These are phyloP conservation scores for Salicornia ramosissima DNA, from an alignment of 148 eudicot species.

Conservation along the genomic window DNA sequence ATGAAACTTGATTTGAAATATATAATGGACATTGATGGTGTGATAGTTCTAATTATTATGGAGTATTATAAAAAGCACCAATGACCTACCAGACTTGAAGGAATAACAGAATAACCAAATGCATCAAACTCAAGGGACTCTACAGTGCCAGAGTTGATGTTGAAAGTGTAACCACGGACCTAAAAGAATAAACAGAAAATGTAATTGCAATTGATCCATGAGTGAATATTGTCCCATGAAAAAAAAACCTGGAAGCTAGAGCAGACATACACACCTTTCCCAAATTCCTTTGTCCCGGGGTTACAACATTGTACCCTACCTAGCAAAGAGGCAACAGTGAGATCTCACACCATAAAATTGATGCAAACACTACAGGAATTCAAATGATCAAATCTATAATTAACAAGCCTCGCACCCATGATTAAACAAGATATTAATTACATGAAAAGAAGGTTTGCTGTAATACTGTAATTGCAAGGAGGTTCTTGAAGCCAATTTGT, in stretches of 20 bases:
- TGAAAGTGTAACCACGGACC: constrained; percentile 71
- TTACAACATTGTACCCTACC: constrained; percentile 68
- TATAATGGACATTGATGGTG: background rate
- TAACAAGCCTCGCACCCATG: background rate
- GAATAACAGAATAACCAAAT: constrained; percentile 63
- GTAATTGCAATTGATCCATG: background rate
- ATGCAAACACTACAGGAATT: background rate
- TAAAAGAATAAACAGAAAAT: constrained; percentile 18
- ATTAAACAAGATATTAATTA: background rate
- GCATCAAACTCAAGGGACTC: constrained; percentile 73
- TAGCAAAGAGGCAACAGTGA: constrained; percentile 28
- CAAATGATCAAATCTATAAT: constrained; percentile 1
- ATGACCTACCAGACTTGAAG: constrained; percentile 60
- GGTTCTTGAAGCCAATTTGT: background rate
- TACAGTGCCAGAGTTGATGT: constrained; percentile 59
- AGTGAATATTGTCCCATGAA: constrained; percentile 2
- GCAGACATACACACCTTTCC: constrained; percentile 47
- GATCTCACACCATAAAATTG: constrained; percentile 4
- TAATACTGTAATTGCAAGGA: background rate
- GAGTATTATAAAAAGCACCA: background rate
- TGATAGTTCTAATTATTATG: no score
- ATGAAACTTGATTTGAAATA: background rate
- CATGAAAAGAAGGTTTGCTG: background rate
- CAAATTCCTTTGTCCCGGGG: constrained; percentile 38
- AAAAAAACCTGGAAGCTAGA: background rate